Evolutionary conservation across 768 basidiomycete species (phyloP).

Genomic region (Suillus bovinus): DNA sequence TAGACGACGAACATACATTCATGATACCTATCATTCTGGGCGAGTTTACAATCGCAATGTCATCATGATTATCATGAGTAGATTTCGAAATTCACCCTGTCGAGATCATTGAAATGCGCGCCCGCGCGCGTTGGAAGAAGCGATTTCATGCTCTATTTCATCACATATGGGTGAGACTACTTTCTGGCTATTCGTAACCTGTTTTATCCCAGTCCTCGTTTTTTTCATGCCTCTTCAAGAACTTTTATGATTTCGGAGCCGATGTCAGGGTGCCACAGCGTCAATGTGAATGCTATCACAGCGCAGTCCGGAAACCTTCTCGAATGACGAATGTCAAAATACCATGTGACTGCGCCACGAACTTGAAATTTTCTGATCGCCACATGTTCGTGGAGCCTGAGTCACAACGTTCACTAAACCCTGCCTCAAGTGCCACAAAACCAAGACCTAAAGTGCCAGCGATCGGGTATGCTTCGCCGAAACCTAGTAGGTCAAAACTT

Average conservation of each 20-base stretch:
- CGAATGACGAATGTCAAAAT: background rate
- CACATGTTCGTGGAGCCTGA: background rate
- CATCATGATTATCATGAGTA: background rate
- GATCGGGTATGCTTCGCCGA: background rate
- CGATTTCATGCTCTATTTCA: background rate
- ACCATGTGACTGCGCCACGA: background rate
- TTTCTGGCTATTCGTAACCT: background rate
- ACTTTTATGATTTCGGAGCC: background rate
- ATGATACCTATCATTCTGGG: background rate
- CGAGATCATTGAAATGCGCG: background rate
- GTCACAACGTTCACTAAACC: background rate
- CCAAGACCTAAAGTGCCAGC: background rate
- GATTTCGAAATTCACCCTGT: background rate
- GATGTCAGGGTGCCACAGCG: background rate
- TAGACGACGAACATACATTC: background rate
- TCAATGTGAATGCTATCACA: background rate
- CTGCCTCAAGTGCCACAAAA: no score
- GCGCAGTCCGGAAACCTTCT: background rate
- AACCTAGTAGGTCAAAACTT: background rate
- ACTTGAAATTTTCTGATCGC: background rate
- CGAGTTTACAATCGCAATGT: background rate
- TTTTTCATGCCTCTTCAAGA: background rate
- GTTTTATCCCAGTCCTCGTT: background rate
- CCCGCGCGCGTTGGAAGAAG: background rate
- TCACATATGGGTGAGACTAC: background rate